Evolutionary conservation across 2,329 filamentous ascomycete species (phyloP).

Genomic region (Helminthosporium solani): DNA sequence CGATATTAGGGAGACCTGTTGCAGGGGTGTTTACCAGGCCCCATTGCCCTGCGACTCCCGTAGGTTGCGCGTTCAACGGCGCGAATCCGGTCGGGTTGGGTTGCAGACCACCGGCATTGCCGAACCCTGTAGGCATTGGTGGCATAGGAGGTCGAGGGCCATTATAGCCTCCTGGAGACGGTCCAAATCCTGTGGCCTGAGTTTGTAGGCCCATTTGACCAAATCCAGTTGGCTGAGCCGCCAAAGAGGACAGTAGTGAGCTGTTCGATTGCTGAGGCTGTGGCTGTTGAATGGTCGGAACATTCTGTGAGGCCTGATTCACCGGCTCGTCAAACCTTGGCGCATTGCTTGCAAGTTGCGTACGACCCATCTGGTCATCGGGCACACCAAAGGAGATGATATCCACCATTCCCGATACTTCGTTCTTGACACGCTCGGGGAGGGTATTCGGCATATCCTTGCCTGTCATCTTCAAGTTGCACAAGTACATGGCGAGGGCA

Average conservation of each 20-base stretch:
- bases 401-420: slow-evolving; percentile 99
- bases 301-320: slow-evolving; percentile 49
- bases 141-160: slow-evolving; percentile 79
- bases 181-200: slow-evolving; percentile 57
- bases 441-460: slow-evolving; percentile 73
- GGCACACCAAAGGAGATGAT: slow-evolving; percentile 94
- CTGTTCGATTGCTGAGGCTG: slow-evolving; percentile 69
- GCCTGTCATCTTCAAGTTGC: slow-evolving; percentile 87
- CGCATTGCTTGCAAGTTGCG: slow-evolving; percentile 62
- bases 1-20: slow-evolving; percentile 87
- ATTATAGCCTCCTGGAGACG: slow-evolving; percentile 75
- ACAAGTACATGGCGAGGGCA: slow-evolving; percentile 96
- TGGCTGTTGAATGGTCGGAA: slow-evolving; percentile 54
- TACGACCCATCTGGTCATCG: slow-evolving; percentile 63
- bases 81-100: slow-evolving; percentile 64
- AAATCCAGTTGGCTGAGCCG: slow-evolving; percentile 55
- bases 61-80: slow-evolving; percentile 86
- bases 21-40: slow-evolving; percentile 95
- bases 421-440: slow-evolving; percentile 87
- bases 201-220: slow-evolving; percentile 66
- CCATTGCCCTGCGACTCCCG: slow-evolving; percentile 91
- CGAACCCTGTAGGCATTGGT: slow-evolving; percentile 66
- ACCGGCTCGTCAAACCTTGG: slow-evolving; percentile 67
- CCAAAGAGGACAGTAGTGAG: slow-evolving; percentile 59
- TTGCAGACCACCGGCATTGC: slow-evolving; percentile 48